phyloP scores from a whole-genome alignment of 495 filamentous ascomycete genomes.

The Schizothecium vesticola region DNA sequence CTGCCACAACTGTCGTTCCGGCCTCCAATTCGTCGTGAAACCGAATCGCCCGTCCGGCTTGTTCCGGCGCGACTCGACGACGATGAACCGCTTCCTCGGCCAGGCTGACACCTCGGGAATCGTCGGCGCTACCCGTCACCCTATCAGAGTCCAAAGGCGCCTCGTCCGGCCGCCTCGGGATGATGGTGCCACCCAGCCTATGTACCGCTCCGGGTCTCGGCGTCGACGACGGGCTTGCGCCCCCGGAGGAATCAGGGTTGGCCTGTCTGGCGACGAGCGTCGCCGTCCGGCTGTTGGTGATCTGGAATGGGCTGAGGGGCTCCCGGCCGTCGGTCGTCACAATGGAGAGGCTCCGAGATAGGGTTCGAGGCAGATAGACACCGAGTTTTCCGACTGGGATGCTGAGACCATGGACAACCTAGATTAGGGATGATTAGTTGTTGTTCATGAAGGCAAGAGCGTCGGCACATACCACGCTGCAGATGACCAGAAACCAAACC shows the following conservation, averaged over 20 bases:
- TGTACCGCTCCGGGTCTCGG: constrained; percentile 35
- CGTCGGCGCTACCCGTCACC: not conserved
- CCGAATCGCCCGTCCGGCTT: constrained; percentile 31
- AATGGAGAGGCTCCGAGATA: constrained; percentile 49
- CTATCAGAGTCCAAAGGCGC: constrained; percentile 5
- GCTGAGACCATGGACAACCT: constrained; percentile 83
- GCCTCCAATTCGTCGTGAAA: constrained; percentile 37
- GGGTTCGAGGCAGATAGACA: constrained; percentile 68
- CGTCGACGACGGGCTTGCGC: not conserved
- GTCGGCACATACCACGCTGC: constrained; percentile 69
- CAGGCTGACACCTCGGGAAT: not conserved
- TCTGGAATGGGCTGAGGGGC: constrained; percentile 14
- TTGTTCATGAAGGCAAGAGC: not conserved
- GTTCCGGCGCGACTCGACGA: not conserved
- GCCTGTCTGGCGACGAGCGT: constrained; percentile 12
- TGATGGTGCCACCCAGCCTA: constrained; percentile 40
- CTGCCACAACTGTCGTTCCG: not conserved
- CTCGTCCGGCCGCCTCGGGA: constrained; percentile 11
- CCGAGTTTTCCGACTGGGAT: constrained; percentile 82
- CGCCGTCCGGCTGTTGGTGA: constrained; percentile 27
- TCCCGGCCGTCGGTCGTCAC: constrained; percentile 17
- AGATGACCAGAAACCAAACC: constrained; percentile 81
- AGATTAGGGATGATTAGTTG: not conserved
- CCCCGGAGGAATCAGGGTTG: constrained; percentile 18
- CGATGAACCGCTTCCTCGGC: not conserved